Evolutionary conservation across 2,329 filamentous ascomycete genomes (phyloP), one percentile per base, ranked within the genome.

Genomic region (Ascochyta fabae): DNA sequence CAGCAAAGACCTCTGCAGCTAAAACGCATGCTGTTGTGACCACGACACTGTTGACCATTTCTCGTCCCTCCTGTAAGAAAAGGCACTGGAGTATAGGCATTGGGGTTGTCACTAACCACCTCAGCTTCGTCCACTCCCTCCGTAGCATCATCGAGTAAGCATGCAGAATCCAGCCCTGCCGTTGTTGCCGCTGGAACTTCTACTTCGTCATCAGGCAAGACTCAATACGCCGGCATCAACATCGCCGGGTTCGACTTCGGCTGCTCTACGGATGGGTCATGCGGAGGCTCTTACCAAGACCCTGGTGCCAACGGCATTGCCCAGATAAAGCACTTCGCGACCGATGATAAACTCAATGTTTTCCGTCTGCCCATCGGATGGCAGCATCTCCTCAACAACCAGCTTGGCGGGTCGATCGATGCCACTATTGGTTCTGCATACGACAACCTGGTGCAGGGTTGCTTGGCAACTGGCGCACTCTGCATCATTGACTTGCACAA

Each of bases 321-420:
- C 3, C 83, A 85, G 64, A 85, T 86, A 78, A 74, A 81, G 49
- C 84, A 87, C 63, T 87, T 86, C 59, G 75, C 80, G 48, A 77
- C 77, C 13, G 78, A 83, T 40, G 80, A 83, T 63, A 76, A 78
- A 43, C 74, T 87, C 48, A 86, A 86, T 65, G 74, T 84, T 34
- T 82, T 86, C 70, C 81, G 84, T 34, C 75, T 88, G 8, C 83
- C 84, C 0, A 80, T 84, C 0, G 77, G 78, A 15, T 88, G 85
- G 86, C 85, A 88, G 62, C 87, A 80, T 61, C 78, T 88, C n/a
- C 75, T 82, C 53, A 81, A 82, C 61, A 79, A 80, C 59, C 72
- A 81, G 39, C 70, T 82, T n/a, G 82, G 82, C 24, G 80, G 77
- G 22, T 75, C 72, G 12, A 76, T 88, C 29, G 75, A 86, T 65